A percentile compares a stretch with the other conserved stretches of the same genome.
phyloP scores from a whole-genome alignment of 768 basidiomycete genomes.

The Fibroporia radiculosa region DNA sequence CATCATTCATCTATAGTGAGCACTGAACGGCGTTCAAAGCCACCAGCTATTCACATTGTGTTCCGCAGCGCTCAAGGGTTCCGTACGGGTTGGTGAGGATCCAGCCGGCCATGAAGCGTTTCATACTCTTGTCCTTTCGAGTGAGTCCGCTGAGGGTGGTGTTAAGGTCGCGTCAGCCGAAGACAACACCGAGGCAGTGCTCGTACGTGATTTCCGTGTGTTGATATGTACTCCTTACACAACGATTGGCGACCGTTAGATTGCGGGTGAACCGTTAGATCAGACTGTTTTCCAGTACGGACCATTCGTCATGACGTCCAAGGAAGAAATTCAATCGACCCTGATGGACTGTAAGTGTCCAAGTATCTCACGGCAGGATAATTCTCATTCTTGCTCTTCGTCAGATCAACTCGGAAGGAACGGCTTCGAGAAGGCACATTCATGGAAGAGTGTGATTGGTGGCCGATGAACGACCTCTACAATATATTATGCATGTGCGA shows the following conservation, averaged over 20 bases:
- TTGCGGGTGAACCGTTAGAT: constrained; percentile 83
- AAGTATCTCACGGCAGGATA: neutral
- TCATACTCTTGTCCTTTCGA: constrained; percentile 81
- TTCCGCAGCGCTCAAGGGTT: constrained; percentile 55
- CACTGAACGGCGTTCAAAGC: neutral
- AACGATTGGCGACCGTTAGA: constrained; percentile 28
- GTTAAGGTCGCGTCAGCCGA: constrained; percentile 52
- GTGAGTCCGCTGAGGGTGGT: constrained; percentile 51
- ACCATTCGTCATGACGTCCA: constrained; percentile 80
- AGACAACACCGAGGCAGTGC: constrained; percentile 63
- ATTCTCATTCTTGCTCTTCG: constrained; percentile 8
- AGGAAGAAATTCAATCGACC: constrained; percentile 75
- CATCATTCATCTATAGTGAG: constrained; percentile 78
- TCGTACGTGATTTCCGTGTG: constrained; percentile 38
- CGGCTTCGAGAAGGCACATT: constrained; percentile 86
- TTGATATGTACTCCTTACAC: neutral
- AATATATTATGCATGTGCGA: neutral
- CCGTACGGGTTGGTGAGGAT: constrained; percentile 50
- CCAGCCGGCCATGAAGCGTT: constrained; percentile 42
- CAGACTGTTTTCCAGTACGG: constrained; percentile 86
- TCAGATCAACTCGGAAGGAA: constrained; percentile 68
- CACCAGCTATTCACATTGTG: neutral
- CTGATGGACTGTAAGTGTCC: constrained; percentile 62
- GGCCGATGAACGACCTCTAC: constrained; percentile 6
- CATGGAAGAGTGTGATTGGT: constrained; percentile 83